Base-by-base conservation (phyloP, 2,329 filamentous ascomycete genomes). In the Plectosphaerella sp. region DNA sequence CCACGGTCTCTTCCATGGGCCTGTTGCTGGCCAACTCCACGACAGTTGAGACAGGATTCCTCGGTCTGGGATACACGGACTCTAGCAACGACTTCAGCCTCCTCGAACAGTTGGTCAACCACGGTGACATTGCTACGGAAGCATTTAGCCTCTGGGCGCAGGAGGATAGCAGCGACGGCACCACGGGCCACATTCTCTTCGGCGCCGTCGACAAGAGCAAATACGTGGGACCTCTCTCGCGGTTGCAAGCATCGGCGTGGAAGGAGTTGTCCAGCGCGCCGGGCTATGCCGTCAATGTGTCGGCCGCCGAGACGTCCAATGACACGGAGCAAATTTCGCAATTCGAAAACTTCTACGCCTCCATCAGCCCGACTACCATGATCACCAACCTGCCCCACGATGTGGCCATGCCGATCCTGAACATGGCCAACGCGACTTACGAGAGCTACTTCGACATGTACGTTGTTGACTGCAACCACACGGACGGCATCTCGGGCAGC, bases 91-190 rank as follows among this genome's bases (percentile, higher is more conserved):
- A 73, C 56, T 63, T 71, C 25, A 81, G 76, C 57, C 75, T 93
- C 62, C 74, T 82, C 22, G 64, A 78, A 20, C 45, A 47, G 16
- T n/a, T 47, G 45, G n/a, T 18, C 10, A 25, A 35, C 4, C 78
- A 88, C 61, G 80, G 79, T 45, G 63, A 79, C 50, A 88, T 89
- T 63, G 74, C 76, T 48, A 76, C 75, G 33, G 80, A 82, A 58
- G 83, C 84, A 3, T 91, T 88, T 69, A 89, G 84, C 54, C 67
- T 91, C 18, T 90, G 86, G 73, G 72, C 82, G 46, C 28, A 33
- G 28, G 72, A 53, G 2, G 55, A 53, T 18, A 41, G 45, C 35
- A 45, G 48, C 3, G 55, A 48, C 8, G 37, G 33, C n/a, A 16
- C 24, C 24, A 47, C 45, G 5, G 45, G 45, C 25, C 16, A 25